These are phyloP conservation scores for Triangularia verruculosa DNA, from an alignment of 2,329 filamentous ascomycete species.

Conservation along the genomic window DNA sequence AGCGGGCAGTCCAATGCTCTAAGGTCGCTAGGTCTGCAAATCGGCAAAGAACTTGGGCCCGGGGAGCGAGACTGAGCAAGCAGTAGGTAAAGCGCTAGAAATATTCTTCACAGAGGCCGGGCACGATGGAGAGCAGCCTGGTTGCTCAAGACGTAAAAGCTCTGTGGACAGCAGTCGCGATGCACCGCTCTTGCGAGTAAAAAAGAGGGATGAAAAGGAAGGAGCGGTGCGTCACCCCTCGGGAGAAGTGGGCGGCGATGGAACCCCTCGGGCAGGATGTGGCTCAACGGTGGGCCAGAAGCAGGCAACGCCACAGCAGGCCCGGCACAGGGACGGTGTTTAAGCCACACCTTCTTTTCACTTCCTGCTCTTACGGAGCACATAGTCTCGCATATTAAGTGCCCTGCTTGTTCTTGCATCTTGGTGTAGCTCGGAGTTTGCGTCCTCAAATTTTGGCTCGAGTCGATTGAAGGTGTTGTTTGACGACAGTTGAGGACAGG, in stretches of 20 bases:
- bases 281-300: not conserved
- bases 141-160: not conserved
- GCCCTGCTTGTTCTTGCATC: not conserved
- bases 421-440: not conserved
- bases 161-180: not conserved
- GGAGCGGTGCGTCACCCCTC: not conserved
- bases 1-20: not conserved
- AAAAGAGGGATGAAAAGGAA: not conserved
- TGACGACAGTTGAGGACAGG: too few species aligned
- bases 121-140: not conserved
- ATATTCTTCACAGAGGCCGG: slow-evolving; percentile 11
- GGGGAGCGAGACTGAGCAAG: not conserved
- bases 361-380: not conserved
- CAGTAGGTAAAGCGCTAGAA: not conserved
- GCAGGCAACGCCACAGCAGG: not conserved
- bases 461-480: not conserved
- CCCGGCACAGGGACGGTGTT: not conserved
- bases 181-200: not conserved
- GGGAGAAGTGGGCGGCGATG: not conserved
- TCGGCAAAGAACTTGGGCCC: not conserved
- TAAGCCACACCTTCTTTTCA: not conserved
- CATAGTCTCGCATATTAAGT: not conserved
- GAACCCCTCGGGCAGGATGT: not conserved
- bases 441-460: not conserved
- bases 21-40: not conserved